Evolutionary conservation across 1,139 yeast genomes (phyloP).

Genomic region (Maudiozyma humilis): DNA sequence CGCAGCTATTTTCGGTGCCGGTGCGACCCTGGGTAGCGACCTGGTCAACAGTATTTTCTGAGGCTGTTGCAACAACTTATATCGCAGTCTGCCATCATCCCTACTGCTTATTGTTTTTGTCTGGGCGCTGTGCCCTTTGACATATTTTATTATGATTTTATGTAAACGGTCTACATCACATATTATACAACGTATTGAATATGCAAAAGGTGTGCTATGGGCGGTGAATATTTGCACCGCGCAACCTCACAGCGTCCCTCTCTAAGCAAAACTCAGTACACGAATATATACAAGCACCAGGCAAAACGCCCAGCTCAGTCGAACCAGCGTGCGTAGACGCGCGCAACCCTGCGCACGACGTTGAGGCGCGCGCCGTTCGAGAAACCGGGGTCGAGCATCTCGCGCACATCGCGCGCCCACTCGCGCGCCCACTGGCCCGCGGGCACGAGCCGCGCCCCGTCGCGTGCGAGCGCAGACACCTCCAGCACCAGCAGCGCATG

Average conservation of each 20-base stretch:
- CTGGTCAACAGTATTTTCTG: conserved; percentile 47
- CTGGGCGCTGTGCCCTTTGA: neutral
- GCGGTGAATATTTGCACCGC: too few species aligned
- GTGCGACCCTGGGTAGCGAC: conserved; percentile 90
- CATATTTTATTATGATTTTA: neutral
- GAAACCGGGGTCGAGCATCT: conserved; percentile 34
- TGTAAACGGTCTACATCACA: neutral
- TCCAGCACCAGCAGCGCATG: conserved; percentile 51
- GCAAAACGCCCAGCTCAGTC: neutral
- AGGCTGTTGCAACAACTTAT: neutral
- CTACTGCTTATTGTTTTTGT: neutral
- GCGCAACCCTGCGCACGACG: conserved; percentile 48
- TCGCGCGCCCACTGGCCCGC: conserved; percentile 36
- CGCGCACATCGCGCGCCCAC: conserved; percentile 52
- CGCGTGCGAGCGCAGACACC: conserved; percentile 43
- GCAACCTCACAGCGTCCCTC: too few species aligned
- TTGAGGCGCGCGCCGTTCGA: conserved; percentile 34
- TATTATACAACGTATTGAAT: neutral
- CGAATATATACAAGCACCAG: neutral
- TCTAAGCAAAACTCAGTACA: too few species aligned
- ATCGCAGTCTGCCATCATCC: neutral
- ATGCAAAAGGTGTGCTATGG: neutral
- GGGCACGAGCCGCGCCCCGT: conserved; percentile 47
- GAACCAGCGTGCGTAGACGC: conserved; percentile 39
- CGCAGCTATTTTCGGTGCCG: conserved; percentile 95